These are phyloP conservation scores for Euphorbia tirucalli DNA, from an alignment of 345 rosid species.

Conservation along the genomic window DNA sequence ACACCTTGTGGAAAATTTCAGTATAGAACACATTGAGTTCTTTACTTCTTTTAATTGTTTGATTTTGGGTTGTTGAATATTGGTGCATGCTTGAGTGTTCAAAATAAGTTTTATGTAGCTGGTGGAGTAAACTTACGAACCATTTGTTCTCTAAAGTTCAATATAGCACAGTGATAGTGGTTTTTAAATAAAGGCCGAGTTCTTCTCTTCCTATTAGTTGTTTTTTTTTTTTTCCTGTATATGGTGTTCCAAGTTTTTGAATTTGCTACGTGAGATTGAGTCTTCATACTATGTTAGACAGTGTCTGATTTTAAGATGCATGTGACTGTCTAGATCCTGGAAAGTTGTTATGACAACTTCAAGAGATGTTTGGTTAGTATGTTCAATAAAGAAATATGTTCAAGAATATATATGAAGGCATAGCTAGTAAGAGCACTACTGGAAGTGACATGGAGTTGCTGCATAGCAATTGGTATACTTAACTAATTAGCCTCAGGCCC, in stretches of 20 bases:
- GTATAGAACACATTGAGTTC: not conserved
- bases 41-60: too few relatives aligned
- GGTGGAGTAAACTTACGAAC: not conserved
- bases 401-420: not conserved
- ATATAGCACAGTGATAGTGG: not conserved
- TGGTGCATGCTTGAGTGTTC: not conserved
- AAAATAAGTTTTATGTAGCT: not conserved
- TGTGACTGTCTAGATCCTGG: not conserved
- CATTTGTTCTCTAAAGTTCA: not conserved
- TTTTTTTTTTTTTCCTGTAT: not conserved
- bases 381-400: not conserved
- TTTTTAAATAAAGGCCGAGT: not conserved
- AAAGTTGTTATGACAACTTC: not conserved
- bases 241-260: not conserved
- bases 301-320: not conserved
- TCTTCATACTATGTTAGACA: not conserved
- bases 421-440: not conserved
- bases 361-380: not conserved
- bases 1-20: conserved; percentile 1
- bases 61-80: not conserved
- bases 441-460: not conserved
- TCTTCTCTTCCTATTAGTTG: not conserved
- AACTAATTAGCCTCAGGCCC: not conserved
- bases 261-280: not conserved
- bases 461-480: not conserved